These are phyloP conservation scores for Emmonsia crescens DNA, from an alignment of 2,329 filamentous ascomycete species.

Conservation along the genomic window DNA sequence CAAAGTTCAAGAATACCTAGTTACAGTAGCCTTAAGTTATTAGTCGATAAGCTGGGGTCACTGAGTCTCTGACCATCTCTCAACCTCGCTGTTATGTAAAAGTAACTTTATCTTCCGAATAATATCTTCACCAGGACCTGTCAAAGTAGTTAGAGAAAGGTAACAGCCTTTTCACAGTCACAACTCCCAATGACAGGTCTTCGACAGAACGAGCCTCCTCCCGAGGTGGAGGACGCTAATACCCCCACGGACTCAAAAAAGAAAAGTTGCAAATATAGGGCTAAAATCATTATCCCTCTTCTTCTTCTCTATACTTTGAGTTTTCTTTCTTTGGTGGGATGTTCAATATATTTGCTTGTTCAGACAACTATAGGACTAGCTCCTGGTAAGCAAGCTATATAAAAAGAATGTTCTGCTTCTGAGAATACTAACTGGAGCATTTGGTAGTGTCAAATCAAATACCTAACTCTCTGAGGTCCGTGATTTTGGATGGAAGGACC, in stretches of 20 bases:
- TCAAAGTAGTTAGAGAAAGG: background rate
- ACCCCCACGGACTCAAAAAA: background rate
- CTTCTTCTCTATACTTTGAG: background rate
- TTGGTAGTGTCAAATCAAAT: conserved; percentile 6
- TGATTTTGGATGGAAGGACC: conserved; percentile 9
- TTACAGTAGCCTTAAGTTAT: too few relatives aligned
- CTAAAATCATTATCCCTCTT: background rate
- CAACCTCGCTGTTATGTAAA: background rate
- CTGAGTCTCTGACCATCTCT: background rate
- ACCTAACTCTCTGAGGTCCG: background rate
- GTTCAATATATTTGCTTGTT: background rate
- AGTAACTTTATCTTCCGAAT: background rate
- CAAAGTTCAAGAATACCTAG: background rate
- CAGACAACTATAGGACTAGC: background rate
- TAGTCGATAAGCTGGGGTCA: background rate
- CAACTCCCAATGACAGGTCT: background rate
- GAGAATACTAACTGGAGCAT: background rate
- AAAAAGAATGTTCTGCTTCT: background rate
- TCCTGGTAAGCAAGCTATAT: background rate
- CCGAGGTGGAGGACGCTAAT: background rate
- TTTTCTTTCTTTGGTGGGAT: background rate
- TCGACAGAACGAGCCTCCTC: background rate
- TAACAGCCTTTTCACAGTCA: background rate
- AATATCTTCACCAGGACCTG: background rate
- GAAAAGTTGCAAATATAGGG: background rate